Evolutionary conservation across 805 yeast species (phyloP), one percentile per base, ranked within the genome.

Genomic region (Candida incommunis): DNA sequence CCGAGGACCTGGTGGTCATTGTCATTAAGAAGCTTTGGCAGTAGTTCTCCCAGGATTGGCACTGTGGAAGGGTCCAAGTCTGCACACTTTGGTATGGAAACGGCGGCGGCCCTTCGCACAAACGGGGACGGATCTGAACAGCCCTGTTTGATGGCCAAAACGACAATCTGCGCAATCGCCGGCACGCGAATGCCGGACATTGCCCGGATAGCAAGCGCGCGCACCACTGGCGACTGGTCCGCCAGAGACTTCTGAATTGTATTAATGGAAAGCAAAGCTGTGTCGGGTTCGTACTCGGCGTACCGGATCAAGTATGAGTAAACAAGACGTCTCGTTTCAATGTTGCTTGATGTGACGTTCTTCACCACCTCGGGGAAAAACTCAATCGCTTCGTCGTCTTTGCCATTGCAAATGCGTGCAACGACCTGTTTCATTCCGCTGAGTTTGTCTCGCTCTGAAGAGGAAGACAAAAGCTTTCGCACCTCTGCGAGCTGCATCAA

Each of bases 341-440:
- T 57, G 46, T 77, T 75, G 42, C 66, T 62, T 18, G 90, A 78
- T 4, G 85, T 82, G 27, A 88, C 78, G 60, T 87, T 87, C 61
- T 88, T 90, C 46, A 92, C 81, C 3, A 92, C 92, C 55, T 83
- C 88, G 0, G 96, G 86, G 67, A 85, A 90, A 56, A 65, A 73
- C 47, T 63, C 67, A 3, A 67, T 51, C 7, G 71, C 65, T 23
- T 72, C 71, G 44, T 67, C 56, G 13, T 67, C 68, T 24, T 50
- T 49, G 21, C 62, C 60, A 53, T 56, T 57, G 20, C 58, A 51
- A 46, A 56, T 48, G 40, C 50, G 50, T 18, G 54, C 46, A 9
- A 60, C 53, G 2, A 82, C 67, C 44, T 75, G 70, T 49, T 76
- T 77, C 66, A 82, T 62, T 0, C 84, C 85, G 18, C 65, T 66